Conservation (phyloP, 2,329 filamentous ascomycete species). For the Rhytidhysteron rufulum region DNA sequence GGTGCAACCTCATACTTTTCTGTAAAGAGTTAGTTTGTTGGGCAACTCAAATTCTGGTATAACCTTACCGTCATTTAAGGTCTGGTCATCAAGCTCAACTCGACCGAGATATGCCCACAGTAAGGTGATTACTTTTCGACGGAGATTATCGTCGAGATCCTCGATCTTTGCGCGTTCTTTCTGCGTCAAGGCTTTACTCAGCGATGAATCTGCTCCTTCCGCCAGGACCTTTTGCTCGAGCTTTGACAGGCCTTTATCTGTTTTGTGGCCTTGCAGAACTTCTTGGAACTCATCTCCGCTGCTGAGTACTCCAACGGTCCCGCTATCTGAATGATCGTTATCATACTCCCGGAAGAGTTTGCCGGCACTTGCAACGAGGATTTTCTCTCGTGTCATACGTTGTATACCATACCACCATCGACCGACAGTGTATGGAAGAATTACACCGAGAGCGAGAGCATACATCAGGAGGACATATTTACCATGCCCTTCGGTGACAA, state of each 20-base stretch:
- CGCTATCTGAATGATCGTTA: conserved; percentile 75
- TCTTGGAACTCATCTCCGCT: conserved; percentile 81
- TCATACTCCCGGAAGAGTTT: conserved; percentile 92
- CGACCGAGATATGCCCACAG: conserved; percentile 95
- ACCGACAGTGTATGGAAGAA: conserved; percentile 89
- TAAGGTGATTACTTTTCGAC: conserved; percentile 81
- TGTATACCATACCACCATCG: conserved; percentile 99
- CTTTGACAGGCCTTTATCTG: conserved; percentile 75
- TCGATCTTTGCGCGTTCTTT: conserved; percentile 76
- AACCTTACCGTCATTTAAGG: conserved; percentile 61
- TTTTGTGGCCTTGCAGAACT: conserved; percentile 71
- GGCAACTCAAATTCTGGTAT: background rate
- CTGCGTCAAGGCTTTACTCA: conserved; percentile 58
- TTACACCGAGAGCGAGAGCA: conserved; percentile 78
- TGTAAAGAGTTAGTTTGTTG: conserved; percentile 17
- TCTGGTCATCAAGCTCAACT: conserved; percentile 74
- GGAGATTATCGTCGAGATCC: conserved; percentile 72
- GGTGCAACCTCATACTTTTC: conserved; percentile 88
- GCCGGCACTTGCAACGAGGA: conserved; percentile 89
- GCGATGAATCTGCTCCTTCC: conserved; percentile 50
- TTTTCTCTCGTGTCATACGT: conserved; percentile 85
- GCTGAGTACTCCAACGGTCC: conserved; percentile 76
- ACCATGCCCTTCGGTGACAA: conserved; percentile 88
- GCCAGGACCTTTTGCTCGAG: conserved; percentile 77
- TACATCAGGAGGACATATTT: conserved; percentile 94